A percentile compares a stretch with the other conserved stretches of the same genome.
Conservation (phyloP, 768 basidiomycete species). For the Polyporus arcularius region DNA sequence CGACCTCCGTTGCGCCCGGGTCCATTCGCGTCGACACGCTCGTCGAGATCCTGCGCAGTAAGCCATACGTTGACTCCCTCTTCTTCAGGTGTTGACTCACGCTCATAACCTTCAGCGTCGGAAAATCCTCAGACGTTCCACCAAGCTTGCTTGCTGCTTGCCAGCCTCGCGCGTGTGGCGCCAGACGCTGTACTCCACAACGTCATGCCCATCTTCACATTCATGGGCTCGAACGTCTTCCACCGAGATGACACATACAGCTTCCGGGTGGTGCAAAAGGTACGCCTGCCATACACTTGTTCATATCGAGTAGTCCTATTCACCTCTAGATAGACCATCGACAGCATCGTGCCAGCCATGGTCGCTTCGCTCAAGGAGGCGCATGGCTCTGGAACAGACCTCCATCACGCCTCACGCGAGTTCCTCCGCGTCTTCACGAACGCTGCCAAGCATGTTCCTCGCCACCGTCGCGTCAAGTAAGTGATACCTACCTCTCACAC, state of each 20-base stretch:
- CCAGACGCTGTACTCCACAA: constrained; percentile 93
- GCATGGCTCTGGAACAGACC: constrained; percentile 52
- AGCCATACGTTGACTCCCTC: constrained; percentile 13
- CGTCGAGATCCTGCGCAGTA: constrained; percentile 84
- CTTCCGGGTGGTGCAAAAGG: constrained; percentile 93
- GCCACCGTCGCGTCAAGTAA: constrained; percentile 87
- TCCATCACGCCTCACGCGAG: constrained; percentile 72
- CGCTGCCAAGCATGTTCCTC: constrained; percentile 87
- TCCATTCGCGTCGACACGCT: constrained; percentile 80
- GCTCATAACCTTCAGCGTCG: constrained; percentile 53
- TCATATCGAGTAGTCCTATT: not conserved
- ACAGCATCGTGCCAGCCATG: constrained; percentile 94
- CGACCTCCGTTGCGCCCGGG: constrained; percentile 52
- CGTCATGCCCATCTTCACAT: constrained; percentile 98
- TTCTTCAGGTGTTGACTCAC: too few species aligned
- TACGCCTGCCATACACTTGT: constrained; percentile 30
- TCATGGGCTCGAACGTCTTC: constrained; percentile 98
- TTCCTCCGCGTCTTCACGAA: constrained; percentile 93
- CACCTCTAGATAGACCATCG: constrained; percentile 65
- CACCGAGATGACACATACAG: constrained; percentile 96
- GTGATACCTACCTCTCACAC: constrained; percentile 27
- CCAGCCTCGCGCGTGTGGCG: constrained; percentile 77
- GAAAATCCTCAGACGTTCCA: constrained; percentile 94
- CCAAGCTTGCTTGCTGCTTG: constrained; percentile 86
- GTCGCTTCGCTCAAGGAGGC: constrained; percentile 70